These are phyloP conservation scores for Parmelia sp. DNA, from an alignment of 495 filamentous ascomycete genomes.

Conservation along the genomic window DNA sequence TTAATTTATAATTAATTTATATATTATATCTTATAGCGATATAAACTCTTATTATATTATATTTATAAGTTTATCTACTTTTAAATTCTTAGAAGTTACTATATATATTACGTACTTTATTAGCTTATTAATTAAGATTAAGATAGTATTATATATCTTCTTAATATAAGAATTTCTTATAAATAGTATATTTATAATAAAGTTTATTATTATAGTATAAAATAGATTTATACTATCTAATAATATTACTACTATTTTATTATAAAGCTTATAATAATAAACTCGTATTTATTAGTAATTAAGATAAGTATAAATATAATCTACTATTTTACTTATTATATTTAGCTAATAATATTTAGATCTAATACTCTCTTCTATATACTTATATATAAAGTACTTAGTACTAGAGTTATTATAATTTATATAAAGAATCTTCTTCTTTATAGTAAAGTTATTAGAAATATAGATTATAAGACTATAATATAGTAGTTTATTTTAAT, in stretches of 20 bases:
- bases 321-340: background rate
- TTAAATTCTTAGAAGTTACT: too few relatives aligned
- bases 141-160: too few relatives aligned
- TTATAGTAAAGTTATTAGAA: background rate
- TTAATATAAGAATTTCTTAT: background rate
- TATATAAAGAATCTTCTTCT: background rate
- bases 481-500: background rate
- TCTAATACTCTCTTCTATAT: background rate
- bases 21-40: background rate
- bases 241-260: background rate
- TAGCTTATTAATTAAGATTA: too few relatives aligned
- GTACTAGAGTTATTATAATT: background rate
- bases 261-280: background rate
- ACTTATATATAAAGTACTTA: background rate
- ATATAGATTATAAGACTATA: background rate
- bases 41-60: background rate
- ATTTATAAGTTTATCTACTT: background rate
- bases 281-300: background rate
- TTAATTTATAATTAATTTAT: background rate
- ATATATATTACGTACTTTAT: too few relatives aligned
- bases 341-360: background rate
- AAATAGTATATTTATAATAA: background rate
- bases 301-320: background rate
- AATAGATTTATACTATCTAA: background rate
- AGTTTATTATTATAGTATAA: background rate